phyloP scores from a whole-genome alignment of 208 protist genomes.

The Zelonia costaricensis region DNA sequence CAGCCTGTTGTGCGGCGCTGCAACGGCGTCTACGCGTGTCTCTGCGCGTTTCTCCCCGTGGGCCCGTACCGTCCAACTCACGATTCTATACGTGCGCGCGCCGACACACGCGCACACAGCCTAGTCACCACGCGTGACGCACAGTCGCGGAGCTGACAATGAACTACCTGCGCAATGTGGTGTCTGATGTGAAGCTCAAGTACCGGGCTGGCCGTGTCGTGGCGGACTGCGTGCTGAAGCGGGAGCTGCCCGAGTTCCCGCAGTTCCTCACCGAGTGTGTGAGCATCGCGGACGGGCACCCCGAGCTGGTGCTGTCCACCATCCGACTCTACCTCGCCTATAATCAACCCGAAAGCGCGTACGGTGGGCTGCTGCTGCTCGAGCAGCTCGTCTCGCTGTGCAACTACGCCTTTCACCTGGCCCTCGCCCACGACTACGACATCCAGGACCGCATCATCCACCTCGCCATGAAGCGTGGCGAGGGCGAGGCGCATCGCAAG shows the following conservation, averaged over 20 bases:
- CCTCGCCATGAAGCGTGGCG: conserved; percentile 49
- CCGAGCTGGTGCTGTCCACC: conserved; percentile 47
- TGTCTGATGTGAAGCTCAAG: conserved; percentile 56
- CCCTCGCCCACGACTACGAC: conserved; percentile 47
- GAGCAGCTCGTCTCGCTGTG: conserved; percentile 77
- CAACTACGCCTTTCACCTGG: conserved; percentile 75
- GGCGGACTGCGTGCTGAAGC: conserved; percentile 31
- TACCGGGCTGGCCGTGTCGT: conserved; percentile 48
- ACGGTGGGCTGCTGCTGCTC: conserved; percentile 59
- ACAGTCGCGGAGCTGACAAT: conserved; percentile 34
- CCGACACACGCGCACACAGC: background rate
- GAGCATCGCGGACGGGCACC: conserved; percentile 52
- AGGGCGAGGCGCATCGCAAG: conserved; percentile 51
- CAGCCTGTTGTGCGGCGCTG: too few relatives aligned
- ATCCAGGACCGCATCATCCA: conserved; percentile 71
- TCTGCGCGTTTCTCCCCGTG: too few relatives aligned
- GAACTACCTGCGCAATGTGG: conserved; percentile 57
- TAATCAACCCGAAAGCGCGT: conserved; percentile 32
- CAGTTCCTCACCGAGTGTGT: conserved; percentile 45
- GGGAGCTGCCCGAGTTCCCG: conserved; percentile 18
- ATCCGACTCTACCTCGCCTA: conserved; percentile 42
- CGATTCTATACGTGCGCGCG: too few relatives aligned
- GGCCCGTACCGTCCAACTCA: too few relatives aligned
- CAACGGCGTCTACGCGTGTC: too few relatives aligned
- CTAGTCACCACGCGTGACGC: too few relatives aligned